A percentile compares a stretch with the other conserved stretches of the same genome.
phyloP scores from a whole-genome alignment of 2,329 filamentous ascomycete genomes.

The Sclerotiophoma versabilis region DNA sequence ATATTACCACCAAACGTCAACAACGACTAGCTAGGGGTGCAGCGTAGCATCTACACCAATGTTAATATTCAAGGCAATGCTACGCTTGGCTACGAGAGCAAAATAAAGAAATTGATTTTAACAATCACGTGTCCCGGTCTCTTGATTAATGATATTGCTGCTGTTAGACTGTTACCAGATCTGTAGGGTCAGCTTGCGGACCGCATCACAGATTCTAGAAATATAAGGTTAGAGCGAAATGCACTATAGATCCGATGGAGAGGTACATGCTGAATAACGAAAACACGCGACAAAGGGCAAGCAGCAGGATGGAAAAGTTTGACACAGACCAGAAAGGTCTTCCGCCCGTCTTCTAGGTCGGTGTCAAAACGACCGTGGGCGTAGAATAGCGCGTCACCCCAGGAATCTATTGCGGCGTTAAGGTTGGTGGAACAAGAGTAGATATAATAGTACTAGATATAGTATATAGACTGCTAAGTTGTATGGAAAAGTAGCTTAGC shows the following conservation, averaged over 20 bases:
- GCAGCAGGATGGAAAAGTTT: background rate
- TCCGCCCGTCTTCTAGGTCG: background rate
- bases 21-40: background rate
- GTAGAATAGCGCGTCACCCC: background rate
- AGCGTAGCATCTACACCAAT: background rate
- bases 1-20: background rate
- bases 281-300: background rate
- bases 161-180: background rate
- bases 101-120: background rate
- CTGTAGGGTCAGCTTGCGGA: background rate
- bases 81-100: background rate
- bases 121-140: background rate
- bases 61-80: background rate
- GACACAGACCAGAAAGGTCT: background rate
- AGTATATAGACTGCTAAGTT: too few relatives aligned
- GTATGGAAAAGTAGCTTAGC: too few relatives aligned
- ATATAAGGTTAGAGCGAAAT: background rate
- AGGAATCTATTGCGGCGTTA: background rate
- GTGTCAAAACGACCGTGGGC: background rate
- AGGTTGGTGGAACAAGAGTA: background rate
- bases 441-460: too few relatives aligned
- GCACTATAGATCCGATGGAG: background rate
- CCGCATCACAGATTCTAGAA: background rate
- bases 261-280: background rate
- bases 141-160: background rate